Evolutionary conservation across 805 yeast species (phyloP), one percentile per base, ranked within the genome.

Genomic region (Metschnikowia kofuensis): DNA sequence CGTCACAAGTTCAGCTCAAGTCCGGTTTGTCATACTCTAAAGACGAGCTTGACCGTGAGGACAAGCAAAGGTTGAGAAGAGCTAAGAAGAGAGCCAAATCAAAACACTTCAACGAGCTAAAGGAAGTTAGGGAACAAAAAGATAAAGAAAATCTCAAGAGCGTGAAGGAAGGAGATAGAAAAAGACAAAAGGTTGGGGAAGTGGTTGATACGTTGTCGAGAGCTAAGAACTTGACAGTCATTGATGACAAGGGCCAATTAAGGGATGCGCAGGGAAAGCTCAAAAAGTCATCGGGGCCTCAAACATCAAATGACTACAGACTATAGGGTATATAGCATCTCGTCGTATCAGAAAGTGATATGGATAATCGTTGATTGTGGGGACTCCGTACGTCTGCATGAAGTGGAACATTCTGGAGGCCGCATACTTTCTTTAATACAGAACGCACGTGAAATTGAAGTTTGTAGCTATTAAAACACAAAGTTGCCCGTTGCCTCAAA

Each of bases 41-140:
- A 66, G 86, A 80, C 48, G 98, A 91, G 67, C 72, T 91, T 65
- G 76, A 85, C 11, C 79, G 90, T 54, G 96, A 87, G 41, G 97
- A 91, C 52, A 87, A 87, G 62, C 90, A 87, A 63, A 82, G 96
- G 65, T 73, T 89, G 60, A 83, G 96, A 75, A 78, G 96, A 64
- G 86, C 96, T 27, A 82, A 80, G 61, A 91, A 92, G 80, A 81
- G 95, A 67, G 85, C 83, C 76, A 83, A 81, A 68, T 74, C 88
- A 16, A 83, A 82, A 64, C 76, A 73, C 42, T 72, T 69, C 57
- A 68, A 72, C 50, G 69, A 70, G 42, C 55, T 66, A 48, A 60
- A 62, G 47, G 70, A 67, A 42, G 15, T 49, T 7, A 59, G 58
- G 40, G 68, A 66, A 42, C 65, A 60, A 41, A 55, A 53, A 40